Evolutionary conservation across 106 monocot species (phyloP).

Genomic region (Iris macrosiphon): DNA sequence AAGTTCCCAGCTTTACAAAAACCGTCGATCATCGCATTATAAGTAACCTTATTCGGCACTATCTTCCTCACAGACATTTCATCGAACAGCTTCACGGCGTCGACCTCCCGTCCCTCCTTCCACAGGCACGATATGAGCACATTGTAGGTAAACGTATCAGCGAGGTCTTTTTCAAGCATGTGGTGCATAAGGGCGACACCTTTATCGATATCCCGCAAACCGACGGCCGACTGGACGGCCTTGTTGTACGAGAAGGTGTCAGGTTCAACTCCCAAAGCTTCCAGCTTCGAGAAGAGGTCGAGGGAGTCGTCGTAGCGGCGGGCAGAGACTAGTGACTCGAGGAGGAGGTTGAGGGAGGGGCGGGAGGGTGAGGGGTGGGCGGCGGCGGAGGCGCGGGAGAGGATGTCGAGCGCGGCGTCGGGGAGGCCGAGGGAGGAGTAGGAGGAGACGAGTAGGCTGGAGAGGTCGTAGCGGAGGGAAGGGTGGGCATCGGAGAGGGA

Average conservation of each 20-base stretch:
- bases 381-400: conserved; percentile 2
- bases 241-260: conserved; percentile 45
- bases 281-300: conserved; percentile 17
- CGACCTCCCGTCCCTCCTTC: conserved; percentile 16
- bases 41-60: conserved; percentile 33
- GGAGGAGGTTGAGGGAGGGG: conserved; percentile 18
- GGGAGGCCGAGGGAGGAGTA: conserved; percentile 12
- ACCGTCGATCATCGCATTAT: conserved; percentile 75
- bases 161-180: conserved; percentile 8
- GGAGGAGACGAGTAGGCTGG: conserved; percentile 5
- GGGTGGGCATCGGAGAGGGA: conserved; percentile 4
- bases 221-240: conserved; percentile 37
- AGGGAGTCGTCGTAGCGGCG: conserved; percentile 28
- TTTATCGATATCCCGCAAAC: conserved; percentile 28
- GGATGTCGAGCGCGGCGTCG: conserved; percentile 3
- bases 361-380: neutral
- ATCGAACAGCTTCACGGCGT: conserved; percentile 14
- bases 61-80: conserved; percentile 11
- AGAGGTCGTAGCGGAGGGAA: neutral
- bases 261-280: conserved; percentile 6
- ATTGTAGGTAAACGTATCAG: conserved; percentile 54
- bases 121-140: conserved; percentile 46
- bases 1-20: conserved; percentile 38
- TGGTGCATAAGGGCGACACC: conserved; percentile 26
- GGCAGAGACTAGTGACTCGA: conserved; percentile 37